A percentile compares a stretch with the other conserved stretches of the same genome.
Conservation (phyloP, 2,329 filamentous ascomycete species). For the Paraphaeosphaeria minitans region DNA sequence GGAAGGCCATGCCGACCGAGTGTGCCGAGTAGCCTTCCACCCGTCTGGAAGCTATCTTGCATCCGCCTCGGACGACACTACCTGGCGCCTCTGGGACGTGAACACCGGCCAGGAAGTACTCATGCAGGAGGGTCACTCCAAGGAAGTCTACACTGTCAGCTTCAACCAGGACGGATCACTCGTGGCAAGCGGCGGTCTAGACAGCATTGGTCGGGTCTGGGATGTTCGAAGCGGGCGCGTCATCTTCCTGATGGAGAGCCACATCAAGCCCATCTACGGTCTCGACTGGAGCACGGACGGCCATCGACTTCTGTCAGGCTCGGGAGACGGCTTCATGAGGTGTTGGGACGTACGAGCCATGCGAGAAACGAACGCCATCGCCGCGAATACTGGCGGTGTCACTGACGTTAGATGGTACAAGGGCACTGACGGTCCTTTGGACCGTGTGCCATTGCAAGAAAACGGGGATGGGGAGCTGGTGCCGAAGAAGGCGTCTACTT, state of each 20-base stretch:
- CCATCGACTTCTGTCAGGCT: slow-evolving; percentile 89
- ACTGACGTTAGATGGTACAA: slow-evolving; percentile 95
- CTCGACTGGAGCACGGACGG: slow-evolving; percentile 93
- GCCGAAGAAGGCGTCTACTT: slow-evolving; percentile 87
- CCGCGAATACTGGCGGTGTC: slow-evolving; percentile 88
- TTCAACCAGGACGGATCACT: slow-evolving; percentile 93
- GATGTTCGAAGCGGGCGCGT: slow-evolving; percentile 90
- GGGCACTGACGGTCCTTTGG: slow-evolving; percentile 75
- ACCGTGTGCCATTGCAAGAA: slow-evolving; percentile 63
- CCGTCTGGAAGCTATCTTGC: slow-evolving; percentile 88
- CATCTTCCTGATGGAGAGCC: slow-evolving; percentile 92
- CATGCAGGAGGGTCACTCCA: slow-evolving; percentile 91
- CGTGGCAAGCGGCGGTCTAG: slow-evolving; percentile 87
- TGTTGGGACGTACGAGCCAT: slow-evolving; percentile 97
- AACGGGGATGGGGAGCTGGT: slow-evolving; percentile 66
- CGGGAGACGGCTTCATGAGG: slow-evolving; percentile 93
- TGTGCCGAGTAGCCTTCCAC: slow-evolving; percentile 93
- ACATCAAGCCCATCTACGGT: slow-evolving; percentile 91
- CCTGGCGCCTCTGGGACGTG: slow-evolving; percentile 96
- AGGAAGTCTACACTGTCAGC: slow-evolving; percentile 86
- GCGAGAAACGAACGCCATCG: slow-evolving; percentile 79
- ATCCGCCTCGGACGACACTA: slow-evolving; percentile 93
- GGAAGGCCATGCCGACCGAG: slow-evolving; percentile 81
- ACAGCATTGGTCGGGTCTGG: slow-evolving; percentile 95
- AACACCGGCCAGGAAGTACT: slow-evolving; percentile 82